Evolutionary conservation across 352 stramenopile species (phyloP).

Genomic region (Phytophthora ramorum): DNA sequence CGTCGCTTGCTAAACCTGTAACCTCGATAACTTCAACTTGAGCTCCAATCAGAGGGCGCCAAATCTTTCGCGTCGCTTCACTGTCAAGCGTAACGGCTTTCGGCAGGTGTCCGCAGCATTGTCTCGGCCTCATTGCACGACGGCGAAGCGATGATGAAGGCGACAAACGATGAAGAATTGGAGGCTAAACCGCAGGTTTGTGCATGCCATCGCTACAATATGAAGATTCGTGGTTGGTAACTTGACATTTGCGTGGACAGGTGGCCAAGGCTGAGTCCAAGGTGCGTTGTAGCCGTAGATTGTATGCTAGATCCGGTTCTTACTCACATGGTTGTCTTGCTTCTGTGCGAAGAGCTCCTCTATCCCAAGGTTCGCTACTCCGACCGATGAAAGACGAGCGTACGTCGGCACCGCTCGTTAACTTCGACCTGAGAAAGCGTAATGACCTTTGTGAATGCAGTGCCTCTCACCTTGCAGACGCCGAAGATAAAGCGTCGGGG

Average conservation of each 20-base stretch:
- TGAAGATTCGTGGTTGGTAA: not conserved
- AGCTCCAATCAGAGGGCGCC: constrained; percentile 8
- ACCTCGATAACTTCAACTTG: constrained; percentile 32
- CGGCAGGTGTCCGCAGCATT: not conserved
- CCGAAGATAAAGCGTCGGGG: constrained; percentile 21
- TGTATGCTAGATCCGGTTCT: not conserved
- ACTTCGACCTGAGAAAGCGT: not conserved
- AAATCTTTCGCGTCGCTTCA: constrained; percentile 36
- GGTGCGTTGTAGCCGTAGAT: not conserved
- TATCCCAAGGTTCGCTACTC: constrained; percentile 10
- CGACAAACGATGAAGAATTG: constrained; percentile 27
- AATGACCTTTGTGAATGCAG: constrained; percentile 15
- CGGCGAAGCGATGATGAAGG: constrained; percentile 34
- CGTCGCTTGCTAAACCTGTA: constrained; percentile 28
- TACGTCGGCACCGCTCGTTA: constrained; percentile 7
- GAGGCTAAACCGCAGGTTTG: constrained; percentile 28
- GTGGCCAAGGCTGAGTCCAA: constrained; percentile 27
- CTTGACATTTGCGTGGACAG: constrained; percentile 9
- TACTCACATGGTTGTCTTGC: not conserved
- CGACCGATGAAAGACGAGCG: constrained; percentile 48
- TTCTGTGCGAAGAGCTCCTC: constrained; percentile 7
- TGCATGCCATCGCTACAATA: not conserved
- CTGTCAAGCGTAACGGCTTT: constrained; percentile 18
- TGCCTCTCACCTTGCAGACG: constrained; percentile 25
- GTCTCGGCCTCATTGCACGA: not conserved